These are phyloP conservation scores for Podospora australis DNA, from an alignment of 495 filamentous ascomycete species.

Conservation along the genomic window DNA sequence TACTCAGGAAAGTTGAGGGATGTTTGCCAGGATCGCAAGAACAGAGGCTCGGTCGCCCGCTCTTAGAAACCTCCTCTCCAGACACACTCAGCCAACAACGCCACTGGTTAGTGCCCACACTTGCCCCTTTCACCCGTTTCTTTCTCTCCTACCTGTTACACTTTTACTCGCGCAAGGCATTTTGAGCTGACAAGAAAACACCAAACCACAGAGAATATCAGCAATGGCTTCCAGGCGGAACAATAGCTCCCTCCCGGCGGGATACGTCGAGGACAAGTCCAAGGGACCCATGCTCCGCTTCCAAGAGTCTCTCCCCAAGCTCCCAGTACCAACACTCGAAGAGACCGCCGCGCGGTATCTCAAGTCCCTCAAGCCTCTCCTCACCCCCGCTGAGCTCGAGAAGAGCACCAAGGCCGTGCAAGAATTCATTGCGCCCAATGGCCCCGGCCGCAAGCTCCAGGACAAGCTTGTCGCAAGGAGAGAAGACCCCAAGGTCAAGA, in stretches of 20 bases:
- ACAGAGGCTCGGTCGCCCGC: conserved; percentile 30
- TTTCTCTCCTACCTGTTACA: conserved; percentile 1
- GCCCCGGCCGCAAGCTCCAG: conserved; percentile 78
- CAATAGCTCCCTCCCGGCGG: conserved; percentile 58
- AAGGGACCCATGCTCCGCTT: conserved; percentile 94
- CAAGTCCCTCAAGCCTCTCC: conserved; percentile 81
- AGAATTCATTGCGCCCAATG: conserved; percentile 75
- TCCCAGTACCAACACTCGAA: conserved; percentile 89
- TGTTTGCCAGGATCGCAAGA: conserved; percentile 28
- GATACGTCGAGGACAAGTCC: conserved; percentile 84
- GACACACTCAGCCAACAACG: conserved; percentile 13
- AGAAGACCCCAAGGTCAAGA: conserved; percentile 76
- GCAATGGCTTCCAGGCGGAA: conserved; percentile 48
- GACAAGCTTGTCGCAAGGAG: conserved; percentile 76
- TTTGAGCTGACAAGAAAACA: not conserved
- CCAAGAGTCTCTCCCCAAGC: conserved; percentile 85
- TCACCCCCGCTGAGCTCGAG: conserved; percentile 66
- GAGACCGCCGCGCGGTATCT: conserved; percentile 89
- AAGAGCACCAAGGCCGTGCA: conserved; percentile 74
- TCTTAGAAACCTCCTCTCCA: conserved; percentile 23
- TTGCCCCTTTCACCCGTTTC: no score
- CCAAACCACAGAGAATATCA: conserved; percentile 28
- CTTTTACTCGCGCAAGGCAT: conserved; percentile 1
- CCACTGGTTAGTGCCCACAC: conserved; percentile 23
- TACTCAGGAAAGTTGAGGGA: conserved; percentile 14